These are phyloP conservation scores for Fusarium staphyleae DNA, from an alignment of 2,329 filamentous ascomycete genomes.

Conservation along the genomic window DNA sequence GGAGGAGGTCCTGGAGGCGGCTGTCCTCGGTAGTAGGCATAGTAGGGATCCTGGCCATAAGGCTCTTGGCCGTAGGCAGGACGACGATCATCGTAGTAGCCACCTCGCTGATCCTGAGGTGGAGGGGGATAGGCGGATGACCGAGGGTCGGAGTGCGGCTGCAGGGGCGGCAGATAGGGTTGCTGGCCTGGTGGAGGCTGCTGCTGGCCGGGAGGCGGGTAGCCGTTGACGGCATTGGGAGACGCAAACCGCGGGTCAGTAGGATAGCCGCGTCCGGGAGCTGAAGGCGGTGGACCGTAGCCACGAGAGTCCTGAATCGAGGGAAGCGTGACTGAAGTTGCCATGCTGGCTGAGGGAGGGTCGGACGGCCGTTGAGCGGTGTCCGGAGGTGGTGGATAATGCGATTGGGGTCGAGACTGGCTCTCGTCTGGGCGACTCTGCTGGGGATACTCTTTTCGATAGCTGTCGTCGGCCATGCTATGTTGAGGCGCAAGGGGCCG, in stretches of 20 bases:
- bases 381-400: conserved; percentile 51
- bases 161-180: conserved; percentile 50
- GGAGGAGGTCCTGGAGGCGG: conserved; percentile 42
- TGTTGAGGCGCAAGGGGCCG: conserved; percentile 40
- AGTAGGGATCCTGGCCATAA: conserved; percentile 47
- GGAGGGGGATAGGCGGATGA: conserved; percentile 49
- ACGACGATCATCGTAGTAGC: conserved; percentile 48
- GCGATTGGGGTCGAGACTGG: conserved; percentile 52
- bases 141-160: conserved; percentile 47
- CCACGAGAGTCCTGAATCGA: conserved; percentile 57
- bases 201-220: conserved; percentile 48
- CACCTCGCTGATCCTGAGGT: conserved; percentile 50
- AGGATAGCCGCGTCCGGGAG: conserved; percentile 45
- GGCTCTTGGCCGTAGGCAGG: conserved; percentile 47
- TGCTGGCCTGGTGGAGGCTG: conserved; percentile 39
- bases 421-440: conserved; percentile 49
- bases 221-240: conserved; percentile 56
- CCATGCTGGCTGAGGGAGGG: conserved; percentile 48
- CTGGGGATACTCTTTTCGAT: conserved; percentile 49
- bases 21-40: conserved; percentile 42
- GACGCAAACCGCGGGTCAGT: conserved; percentile 52
- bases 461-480: conserved; percentile 52
- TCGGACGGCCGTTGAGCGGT: conserved; percentile 46
- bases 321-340: conserved; percentile 55
- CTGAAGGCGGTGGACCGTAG: conserved; percentile 45